Evolutionary conservation across 306 rosid genomes (phyloP).

Genomic region (Ceratonia siliqua): DNA sequence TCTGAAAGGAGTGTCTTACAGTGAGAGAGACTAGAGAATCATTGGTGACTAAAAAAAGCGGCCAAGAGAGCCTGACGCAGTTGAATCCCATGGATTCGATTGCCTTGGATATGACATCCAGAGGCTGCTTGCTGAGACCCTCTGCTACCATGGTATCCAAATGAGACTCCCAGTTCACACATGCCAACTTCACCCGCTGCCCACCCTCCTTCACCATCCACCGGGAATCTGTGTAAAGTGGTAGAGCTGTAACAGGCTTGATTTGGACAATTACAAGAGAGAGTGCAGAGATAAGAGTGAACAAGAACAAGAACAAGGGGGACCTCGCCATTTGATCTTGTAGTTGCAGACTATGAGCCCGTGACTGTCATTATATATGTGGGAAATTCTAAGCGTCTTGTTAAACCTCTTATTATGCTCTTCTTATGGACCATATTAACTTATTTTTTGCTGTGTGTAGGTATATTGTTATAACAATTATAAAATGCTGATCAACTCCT

Average conservation of each 20-base stretch:
- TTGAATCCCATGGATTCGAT: slow-evolving; percentile 74
- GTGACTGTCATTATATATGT: too few relatives aligned
- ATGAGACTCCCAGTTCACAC: slow-evolving; percentile 89
- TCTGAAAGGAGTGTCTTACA: slow-evolving; percentile 71
- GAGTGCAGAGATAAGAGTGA: not conserved
- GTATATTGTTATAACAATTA: too few relatives aligned
- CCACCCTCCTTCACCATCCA: slow-evolving; percentile 76
- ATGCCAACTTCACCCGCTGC: slow-evolving; percentile 75
- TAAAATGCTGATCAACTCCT: too few relatives aligned
- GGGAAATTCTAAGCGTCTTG: too few relatives aligned
- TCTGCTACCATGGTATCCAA: slow-evolving; percentile 74
- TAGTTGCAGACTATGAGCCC: too few relatives aligned
- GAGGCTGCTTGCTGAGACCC: slow-evolving; percentile 79
- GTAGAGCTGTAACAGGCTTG: slow-evolving; percentile 37
- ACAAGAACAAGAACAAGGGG: not conserved
- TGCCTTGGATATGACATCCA: slow-evolving; percentile 54
- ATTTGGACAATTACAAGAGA: not conserved
- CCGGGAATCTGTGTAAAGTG: slow-evolving; percentile 64
- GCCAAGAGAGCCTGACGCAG: slow-evolving; percentile 97
- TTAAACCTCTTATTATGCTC: too few relatives aligned
- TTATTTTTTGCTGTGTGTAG: too few relatives aligned
- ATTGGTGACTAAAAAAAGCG: slow-evolving; percentile 55
- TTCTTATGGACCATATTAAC: too few relatives aligned
- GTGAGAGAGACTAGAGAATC: slow-evolving; percentile 65
- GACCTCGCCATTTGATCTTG: not conserved